Percentiles rank a stretch among this genome's conserved stretches.
Conservation (phyloP, 495 filamentous ascomycete species). For the Daldinia childiae region DNA sequence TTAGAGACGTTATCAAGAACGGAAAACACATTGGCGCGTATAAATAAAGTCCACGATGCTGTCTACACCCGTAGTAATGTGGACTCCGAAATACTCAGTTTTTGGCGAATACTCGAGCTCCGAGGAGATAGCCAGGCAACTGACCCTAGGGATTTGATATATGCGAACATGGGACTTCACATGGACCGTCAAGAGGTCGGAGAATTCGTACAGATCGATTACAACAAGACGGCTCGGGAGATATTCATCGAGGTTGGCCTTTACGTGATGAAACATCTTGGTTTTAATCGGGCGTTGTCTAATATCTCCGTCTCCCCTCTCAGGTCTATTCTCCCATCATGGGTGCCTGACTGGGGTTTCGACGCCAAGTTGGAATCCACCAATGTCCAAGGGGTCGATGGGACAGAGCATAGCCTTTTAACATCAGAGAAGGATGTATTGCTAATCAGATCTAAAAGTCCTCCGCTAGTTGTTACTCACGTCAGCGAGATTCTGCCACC, state of each 20-base stretch:
- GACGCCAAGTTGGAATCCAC: not conserved
- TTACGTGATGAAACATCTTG: conserved; percentile 1
- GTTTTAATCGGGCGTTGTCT: not conserved
- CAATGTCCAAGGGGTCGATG: not conserved
- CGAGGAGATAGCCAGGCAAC: not conserved
- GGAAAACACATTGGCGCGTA: not conserved
- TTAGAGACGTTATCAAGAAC: not conserved
- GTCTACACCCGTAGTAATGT: not conserved
- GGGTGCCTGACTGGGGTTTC: conserved; percentile 21
- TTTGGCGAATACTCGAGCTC: not conserved
- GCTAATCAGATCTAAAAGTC: not conserved
- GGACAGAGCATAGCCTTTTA: not conserved
- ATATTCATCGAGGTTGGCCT: conserved; percentile 6
- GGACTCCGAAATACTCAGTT: not conserved
- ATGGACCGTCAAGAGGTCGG: not conserved
- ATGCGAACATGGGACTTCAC: conserved; percentile 20
- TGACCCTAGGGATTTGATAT: conserved; percentile 12
- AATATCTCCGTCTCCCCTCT: conserved; percentile 1
- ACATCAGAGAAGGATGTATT: not conserved
- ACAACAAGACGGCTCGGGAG: conserved; percentile 1
- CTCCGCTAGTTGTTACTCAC: not conserved
- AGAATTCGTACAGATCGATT: conserved; percentile 15
- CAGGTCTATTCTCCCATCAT: conserved; percentile 18
- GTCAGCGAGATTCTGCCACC: not conserved
- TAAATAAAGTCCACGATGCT: conserved; percentile 8